These are phyloP conservation scores for Oryza brachyantha DNA, from an alignment of 176 grass and related monocot species.

Conservation along the genomic window DNA sequence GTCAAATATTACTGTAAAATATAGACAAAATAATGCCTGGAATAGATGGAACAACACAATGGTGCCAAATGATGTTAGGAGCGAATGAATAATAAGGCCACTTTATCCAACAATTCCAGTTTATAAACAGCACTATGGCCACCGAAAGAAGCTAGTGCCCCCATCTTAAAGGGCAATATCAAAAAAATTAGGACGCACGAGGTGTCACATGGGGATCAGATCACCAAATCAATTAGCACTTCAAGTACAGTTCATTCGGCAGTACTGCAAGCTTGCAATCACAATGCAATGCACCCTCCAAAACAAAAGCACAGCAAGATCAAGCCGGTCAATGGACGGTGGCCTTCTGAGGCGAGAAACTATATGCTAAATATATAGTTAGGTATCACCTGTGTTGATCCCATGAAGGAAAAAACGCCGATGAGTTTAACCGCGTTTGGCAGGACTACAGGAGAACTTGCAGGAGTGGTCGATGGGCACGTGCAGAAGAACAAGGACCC, in stretches of 20 bases:
- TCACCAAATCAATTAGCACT: not conserved
- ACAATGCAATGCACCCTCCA: not conserved
- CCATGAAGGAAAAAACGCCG: conserved; percentile 1
- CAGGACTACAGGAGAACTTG: conserved; percentile 15
- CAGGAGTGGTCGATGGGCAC: conserved; percentile 49
- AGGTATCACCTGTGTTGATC: conserved; percentile 16
- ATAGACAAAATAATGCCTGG: not conserved
- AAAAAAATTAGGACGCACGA: conserved; percentile 11
- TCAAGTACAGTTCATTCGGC: conserved; percentile 4
- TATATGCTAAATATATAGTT: conserved; percentile 2
- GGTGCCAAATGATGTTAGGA: not conserved
- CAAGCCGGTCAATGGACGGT: not conserved
- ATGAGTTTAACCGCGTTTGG: conserved; percentile 1
- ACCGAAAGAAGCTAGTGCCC: conserved; percentile 27
- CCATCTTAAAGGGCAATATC: conserved; percentile 3
- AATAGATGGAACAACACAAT: not conserved
- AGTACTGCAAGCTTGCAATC: conserved; percentile 15
- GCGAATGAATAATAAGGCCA: not conserved
- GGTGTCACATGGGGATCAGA: conserved; percentile 39
- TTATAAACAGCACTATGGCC: conserved; percentile 5
- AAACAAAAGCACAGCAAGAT: not conserved
- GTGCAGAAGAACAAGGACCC: conserved; percentile 31
- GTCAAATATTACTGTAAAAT: not conserved
- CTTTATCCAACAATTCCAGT: conserved; percentile 9
- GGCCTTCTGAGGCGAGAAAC: not conserved